Conservation (phyloP, 495 filamentous ascomycete species). For the Neurospora sp. region DNA sequence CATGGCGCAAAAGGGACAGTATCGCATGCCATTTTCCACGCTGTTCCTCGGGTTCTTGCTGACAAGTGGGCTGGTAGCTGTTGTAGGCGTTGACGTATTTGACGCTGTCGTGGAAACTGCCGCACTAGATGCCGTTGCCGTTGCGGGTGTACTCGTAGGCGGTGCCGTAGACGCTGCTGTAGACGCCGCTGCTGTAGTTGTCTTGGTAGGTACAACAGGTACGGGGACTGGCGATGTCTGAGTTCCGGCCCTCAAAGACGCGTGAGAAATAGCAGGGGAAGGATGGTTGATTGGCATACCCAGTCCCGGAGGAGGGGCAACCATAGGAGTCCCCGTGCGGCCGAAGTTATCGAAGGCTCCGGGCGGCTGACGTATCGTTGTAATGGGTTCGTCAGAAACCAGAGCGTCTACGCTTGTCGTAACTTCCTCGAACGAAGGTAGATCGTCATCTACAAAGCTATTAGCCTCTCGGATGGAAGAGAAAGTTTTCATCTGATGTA, state of each 20-base stretch:
- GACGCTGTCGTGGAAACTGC: neutral
- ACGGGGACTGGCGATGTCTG: slow-evolving; percentile 16
- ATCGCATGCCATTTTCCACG: neutral
- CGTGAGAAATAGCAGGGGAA: slow-evolving; percentile 21
- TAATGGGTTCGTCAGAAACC: slow-evolving; percentile 39
- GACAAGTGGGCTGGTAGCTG: slow-evolving; percentile 7
- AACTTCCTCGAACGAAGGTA: slow-evolving; percentile 42
- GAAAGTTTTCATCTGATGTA: slow-evolving; percentile 16
- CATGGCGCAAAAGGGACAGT: neutral
- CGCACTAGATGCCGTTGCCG: neutral
- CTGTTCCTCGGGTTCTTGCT: slow-evolving; percentile 8
- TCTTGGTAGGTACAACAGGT: slow-evolving; percentile 13
- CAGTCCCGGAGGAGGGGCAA: slow-evolving; percentile 52
- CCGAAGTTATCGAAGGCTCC: slow-evolving; percentile 37
- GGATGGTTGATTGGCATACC: slow-evolving; percentile 47
- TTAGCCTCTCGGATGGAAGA: slow-evolving; percentile 27
- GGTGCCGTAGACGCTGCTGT: neutral
- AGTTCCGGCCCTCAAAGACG: slow-evolving; percentile 10
- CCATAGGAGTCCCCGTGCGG: slow-evolving; percentile 45
- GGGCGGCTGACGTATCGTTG: slow-evolving; percentile 16
- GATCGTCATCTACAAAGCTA: slow-evolving; percentile 35
- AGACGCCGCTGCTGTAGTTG: slow-evolving; percentile 1
- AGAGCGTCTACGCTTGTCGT: slow-evolving; percentile 47
- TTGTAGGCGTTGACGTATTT: neutral
- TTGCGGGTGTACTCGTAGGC: neutral